phyloP scores from a whole-genome alignment of 2,329 filamentous ascomycete species.

The Fusarium sp. region DNA sequence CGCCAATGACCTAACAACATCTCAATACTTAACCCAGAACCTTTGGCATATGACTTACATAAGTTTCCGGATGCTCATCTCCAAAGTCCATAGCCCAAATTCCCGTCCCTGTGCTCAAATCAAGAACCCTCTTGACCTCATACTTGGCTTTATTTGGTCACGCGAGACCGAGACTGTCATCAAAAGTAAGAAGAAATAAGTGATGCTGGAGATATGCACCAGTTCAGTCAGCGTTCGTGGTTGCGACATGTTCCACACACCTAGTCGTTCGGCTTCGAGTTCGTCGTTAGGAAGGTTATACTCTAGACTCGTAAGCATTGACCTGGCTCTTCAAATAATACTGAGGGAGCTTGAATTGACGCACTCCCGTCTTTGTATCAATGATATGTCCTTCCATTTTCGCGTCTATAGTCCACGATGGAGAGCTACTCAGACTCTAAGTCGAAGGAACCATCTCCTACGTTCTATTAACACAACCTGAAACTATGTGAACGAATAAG shows the following conservation, averaged over 20 bases:
- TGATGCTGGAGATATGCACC: conserved; percentile 15
- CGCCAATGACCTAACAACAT: conserved; percentile 5
- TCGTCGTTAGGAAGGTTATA: conserved; percentile 15
- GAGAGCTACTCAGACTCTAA: conserved; percentile 2
- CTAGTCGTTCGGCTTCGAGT: conserved; percentile 3
- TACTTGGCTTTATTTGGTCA: not conserved
- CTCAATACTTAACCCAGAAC: accelerated
- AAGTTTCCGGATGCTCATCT: conserved; percentile 24
- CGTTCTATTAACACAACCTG: not conserved
- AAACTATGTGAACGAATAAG: accelerated
- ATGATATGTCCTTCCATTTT: conserved; percentile 15
- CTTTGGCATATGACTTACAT: not conserved
- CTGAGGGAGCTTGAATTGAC: not conserved
- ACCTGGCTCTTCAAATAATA: too few relatives aligned
- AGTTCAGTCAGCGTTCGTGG: not conserved
- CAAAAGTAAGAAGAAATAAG: conserved; percentile 8
- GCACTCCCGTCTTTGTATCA: conserved; percentile 15
- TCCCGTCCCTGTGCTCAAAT: conserved; percentile 13
- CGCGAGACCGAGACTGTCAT: conserved; percentile 11
- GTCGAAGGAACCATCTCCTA: conserved; percentile 1
- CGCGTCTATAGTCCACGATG: conserved; percentile 6
- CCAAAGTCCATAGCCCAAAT: conserved; percentile 20
- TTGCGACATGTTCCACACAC: not conserved
- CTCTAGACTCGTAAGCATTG: not conserved
- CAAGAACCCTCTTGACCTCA: not conserved